Evolutionary conservation across 345 rosid genomes (phyloP), one percentile per base, ranked within the genome.

Genomic region (Citrus maxima): DNA sequence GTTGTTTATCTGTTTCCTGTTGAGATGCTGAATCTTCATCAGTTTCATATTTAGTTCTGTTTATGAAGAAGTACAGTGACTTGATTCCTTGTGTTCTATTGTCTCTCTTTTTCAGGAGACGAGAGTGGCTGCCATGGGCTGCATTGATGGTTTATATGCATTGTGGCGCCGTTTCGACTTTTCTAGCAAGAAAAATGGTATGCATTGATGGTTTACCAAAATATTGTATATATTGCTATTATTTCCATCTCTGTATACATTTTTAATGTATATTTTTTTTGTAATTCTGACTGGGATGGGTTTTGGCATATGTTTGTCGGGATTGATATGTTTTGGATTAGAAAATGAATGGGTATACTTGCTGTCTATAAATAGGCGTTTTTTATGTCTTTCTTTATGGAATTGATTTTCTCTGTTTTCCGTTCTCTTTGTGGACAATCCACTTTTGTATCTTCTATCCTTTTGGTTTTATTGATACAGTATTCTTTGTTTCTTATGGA

Each of bases 121-220:
- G 38, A 91, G 89, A 79, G 59, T 75, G 73, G 90, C 97, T 81
- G 95, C 97, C 58, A 92, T 94, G 94, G 84, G 85, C 71, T 96
- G 98, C 85, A 75, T 93, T 73, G 98, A 94, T 84, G 89, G 84
- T 68, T 80, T 93, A 65, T 82, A 73, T 80, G 77, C 86, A 40
- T 75, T 93, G 70, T 86, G 90, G 73, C 78, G 86, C 66, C 90
- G 82, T 58, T 85, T 86, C 61, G 93, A 94, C 84, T 68, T 78
- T 38, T 88, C 92, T 80, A 87, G 93, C 89, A 93, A 93, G 88
- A 96, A 89, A 88, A 94, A 96, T 88, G 99, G 99, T 96, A 88
- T 79, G 38, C 34, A 32, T 32, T 32, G 34, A 32, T 32, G 34
- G 34, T 54, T 51, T 54, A 19, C 21, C 58, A 54, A 54, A 5